Evolutionary conservation across 306 rosid genomes (phyloP).

Genomic region (Pyrus pyrifolia): DNA sequence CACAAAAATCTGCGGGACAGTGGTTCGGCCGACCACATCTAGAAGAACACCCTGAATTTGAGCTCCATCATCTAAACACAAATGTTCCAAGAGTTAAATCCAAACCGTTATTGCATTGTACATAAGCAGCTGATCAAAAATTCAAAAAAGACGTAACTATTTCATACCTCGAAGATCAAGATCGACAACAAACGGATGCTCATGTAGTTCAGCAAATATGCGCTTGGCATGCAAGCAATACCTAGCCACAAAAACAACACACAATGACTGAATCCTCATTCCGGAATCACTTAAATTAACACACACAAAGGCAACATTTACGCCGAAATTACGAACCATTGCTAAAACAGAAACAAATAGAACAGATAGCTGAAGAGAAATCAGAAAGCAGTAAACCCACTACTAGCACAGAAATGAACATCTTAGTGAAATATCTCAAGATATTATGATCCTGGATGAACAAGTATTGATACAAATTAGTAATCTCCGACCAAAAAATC

Average conservation of each 20-base stretch:
- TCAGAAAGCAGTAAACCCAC: not conserved
- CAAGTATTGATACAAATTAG: not conserved
- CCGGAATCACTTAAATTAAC: not conserved
- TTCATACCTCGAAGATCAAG: constrained; percentile 77
- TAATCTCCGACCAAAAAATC: too few relatives aligned
- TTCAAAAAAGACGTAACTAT: not conserved
- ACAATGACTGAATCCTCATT: not conserved
- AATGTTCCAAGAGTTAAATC: not conserved
- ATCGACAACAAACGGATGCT: constrained; percentile 75
- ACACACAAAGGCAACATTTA: not conserved
- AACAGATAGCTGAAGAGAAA: not conserved
- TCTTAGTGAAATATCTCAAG: not conserved
- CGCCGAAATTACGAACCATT: not conserved
- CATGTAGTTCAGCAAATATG: constrained; percentile 50
- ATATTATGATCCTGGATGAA: not conserved
- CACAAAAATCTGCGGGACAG: constrained; percentile 88
- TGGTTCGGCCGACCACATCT: constrained; percentile 62
- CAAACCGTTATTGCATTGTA: not conserved
- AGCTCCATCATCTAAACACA: constrained; percentile 62
- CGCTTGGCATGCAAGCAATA: constrained; percentile 76
- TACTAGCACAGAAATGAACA: not conserved
- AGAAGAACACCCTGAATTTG: constrained; percentile 70
- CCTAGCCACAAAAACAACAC: constrained; percentile 24
- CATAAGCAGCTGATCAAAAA: not conserved
- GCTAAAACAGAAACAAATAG: not conserved